Evolutionary conservation across 1,284 basidiomycete genomes (phyloP).

Genomic region (Apiotrichum gracile): DNA sequence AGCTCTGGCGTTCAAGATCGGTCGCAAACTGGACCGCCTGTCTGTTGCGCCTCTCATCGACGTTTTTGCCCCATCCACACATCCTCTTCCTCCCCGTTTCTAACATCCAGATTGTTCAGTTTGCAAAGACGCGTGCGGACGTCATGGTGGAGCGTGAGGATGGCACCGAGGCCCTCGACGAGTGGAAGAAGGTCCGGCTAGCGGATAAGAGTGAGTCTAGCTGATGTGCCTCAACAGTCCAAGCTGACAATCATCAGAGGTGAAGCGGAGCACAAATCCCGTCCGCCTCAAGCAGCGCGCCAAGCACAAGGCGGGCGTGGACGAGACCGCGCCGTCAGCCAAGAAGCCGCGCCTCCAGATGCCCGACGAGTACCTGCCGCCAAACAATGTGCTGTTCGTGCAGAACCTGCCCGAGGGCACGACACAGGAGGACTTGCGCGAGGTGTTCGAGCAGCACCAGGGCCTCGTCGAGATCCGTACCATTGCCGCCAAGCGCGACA

Average conservation of each 20-base stretch:
- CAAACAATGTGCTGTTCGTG: slow-evolving; percentile 97
- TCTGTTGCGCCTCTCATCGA: no score
- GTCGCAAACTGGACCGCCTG: no score
- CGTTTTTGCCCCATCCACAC: no score
- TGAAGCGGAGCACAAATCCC: slow-evolving; percentile 76
- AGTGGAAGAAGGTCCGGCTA: slow-evolving; percentile 65
- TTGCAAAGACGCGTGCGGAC: slow-evolving; percentile 82
- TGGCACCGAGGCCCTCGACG: slow-evolving; percentile 57
- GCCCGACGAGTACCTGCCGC: slow-evolving; percentile 99
- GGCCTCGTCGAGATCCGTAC: slow-evolving; percentile 92
- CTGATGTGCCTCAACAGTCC: background rate
- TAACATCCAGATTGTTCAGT: slow-evolving; percentile 59
- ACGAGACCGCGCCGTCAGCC: slow-evolving; percentile 10
- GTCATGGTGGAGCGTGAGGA: slow-evolving; percentile 74
- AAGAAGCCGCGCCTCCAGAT: slow-evolving; percentile 70
- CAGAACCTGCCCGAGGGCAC: slow-evolving; percentile 86
- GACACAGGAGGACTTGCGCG: slow-evolving; percentile 80
- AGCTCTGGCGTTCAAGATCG: no score
- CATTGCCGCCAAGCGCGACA: slow-evolving; percentile 90
- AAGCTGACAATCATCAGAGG: slow-evolving; percentile 53
- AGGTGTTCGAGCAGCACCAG: slow-evolving; percentile 86
- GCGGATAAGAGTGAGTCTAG: slow-evolving; percentile 74
- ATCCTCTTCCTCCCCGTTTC: no score
- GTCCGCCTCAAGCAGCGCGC: slow-evolving; percentile 73
- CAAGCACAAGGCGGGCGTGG: slow-evolving; percentile 62